These are phyloP conservation scores for Arachis stenosperma DNA, from an alignment of 306 rosid species.

Conservation along the genomic window DNA sequence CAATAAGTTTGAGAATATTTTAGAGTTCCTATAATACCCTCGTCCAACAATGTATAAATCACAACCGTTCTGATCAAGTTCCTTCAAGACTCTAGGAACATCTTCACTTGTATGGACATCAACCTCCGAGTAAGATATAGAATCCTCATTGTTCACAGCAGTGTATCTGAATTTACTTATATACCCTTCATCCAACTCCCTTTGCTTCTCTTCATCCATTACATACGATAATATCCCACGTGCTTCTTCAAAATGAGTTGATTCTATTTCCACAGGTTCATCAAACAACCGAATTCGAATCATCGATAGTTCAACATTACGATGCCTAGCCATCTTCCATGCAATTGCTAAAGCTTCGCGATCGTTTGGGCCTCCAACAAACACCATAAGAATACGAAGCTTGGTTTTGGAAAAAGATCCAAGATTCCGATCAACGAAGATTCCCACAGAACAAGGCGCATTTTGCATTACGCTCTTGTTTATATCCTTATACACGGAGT, in stretches of 20 bases:
- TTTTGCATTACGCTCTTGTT: slow-evolving; percentile 35
- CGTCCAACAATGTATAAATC: slow-evolving; percentile 57
- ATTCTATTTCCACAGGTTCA: slow-evolving; percentile 33
- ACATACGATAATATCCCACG: slow-evolving; percentile 28
- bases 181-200: slow-evolving; percentile 46
- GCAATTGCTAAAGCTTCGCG: slow-evolving; percentile 66
- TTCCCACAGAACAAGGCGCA: slow-evolving; percentile 50
- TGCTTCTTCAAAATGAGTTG: neutral
- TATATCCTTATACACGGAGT: slow-evolving; percentile 17
- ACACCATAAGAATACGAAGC: slow-evolving; percentile 27
- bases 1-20: slow-evolving; percentile 21
- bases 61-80: slow-evolving; percentile 39
- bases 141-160: slow-evolving; percentile 31
- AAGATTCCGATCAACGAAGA: slow-evolving; percentile 42
- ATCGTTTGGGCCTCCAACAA: slow-evolving; percentile 61
- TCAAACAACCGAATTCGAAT: slow-evolving; percentile 41
- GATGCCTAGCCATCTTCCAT: slow-evolving; percentile 55
- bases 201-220: slow-evolving; percentile 36
- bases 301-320: slow-evolving; percentile 44
- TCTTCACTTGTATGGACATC: slow-evolving; percentile 43
- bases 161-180: slow-evolving; percentile 43
- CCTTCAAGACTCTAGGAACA: slow-evolving; percentile 27
- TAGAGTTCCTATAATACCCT: slow-evolving; percentile 38
- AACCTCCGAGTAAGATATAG: slow-evolving; percentile 44
- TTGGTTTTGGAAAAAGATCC: slow-evolving; percentile 7